Base-by-base conservation (phyloP, 192 early-diverging fungal genomes). In the Linnemannia hyalina region DNA sequence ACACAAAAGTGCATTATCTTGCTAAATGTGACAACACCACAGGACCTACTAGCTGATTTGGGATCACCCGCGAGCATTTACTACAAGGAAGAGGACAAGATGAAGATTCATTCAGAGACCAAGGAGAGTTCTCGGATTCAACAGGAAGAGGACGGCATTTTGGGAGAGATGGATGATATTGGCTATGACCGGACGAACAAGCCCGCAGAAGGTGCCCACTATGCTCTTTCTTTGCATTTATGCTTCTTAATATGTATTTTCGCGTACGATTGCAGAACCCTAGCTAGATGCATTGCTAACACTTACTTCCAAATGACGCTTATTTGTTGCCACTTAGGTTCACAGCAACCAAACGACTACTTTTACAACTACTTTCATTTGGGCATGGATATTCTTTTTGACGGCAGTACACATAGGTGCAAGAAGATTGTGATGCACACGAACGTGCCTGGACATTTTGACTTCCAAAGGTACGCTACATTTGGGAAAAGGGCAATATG, bases 321-420 rank as follows among this genome's bases (percentile, higher is more conserved):
- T 42, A 35, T 44, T 38, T 23, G 36, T 78, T 23, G 20, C 36
- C 23, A 3, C 23, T 38, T 54, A 89, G 84, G 90, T 47, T 74
- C 74, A 16, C 70, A 88, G 46, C 88, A 90, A 32, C 87, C 92
- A 22, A 90, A 91, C 20, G 95, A 93, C 78, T 96, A 95, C 71
- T 94, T 95, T 87, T 95, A 93, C 88, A 95, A 95, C 76, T 96
- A 95, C 74, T 95, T 95, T 82, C 88, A 92, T 73, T 68, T 93
- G n/a, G 95, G 95, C 9, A 89, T 96, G 40, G 95, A 96, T 72
- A 84, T 96, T 38, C 76, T 95, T 9, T 93, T 96, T 82, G 94
- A 95, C 63, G 95, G 93, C 16, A 73, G 78, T 11, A 87, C 82
- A 8, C 95, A 96, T 78, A 86, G 90, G 20, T 91, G 94, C 81